Base-by-base conservation (phyloP, 257 asterid genomes). In the Solanum piurae region DNA sequence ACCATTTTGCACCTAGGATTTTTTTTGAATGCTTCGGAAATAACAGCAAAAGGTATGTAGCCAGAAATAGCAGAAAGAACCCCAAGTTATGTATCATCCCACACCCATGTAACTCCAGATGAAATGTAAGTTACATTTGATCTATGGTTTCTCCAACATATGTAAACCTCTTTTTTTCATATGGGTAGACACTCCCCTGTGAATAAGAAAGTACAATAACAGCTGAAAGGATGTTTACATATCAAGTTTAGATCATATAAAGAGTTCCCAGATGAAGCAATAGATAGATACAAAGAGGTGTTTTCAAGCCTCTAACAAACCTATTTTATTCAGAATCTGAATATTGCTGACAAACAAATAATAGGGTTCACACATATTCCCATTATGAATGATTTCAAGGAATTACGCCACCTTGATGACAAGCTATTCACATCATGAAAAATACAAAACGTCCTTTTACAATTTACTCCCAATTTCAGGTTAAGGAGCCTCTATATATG, bases 351-450 rank as follows among this genome's bases (percentile, higher is more conserved):
- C 42, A 82, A 46, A 82, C 85, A 80, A 49, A 80, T 49, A 33
- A 80, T 16, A 8, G 27, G 38, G 68, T 62, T 80, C 55, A 80
- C 69, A 82, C 49, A 49, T 82, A 82, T 82, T 18, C 69, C 85
- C 85, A 33, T 33, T 72, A 8, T 18, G 79, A 72, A 33, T 4
- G 25, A 72, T 72, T 72, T 82, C 86, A 82, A 49, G 69, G 85
- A 49, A 29, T 49, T 38, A 49, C 1, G 44, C 69, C 69, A 49
- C 69, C 20, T 49, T 29, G 21, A 20, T 82, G 86, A 31, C 44
- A 82, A 82, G 86, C 86, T 82, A 82, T 82, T 82, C 86, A 82
- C 86, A 49, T 49, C 58, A 82, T 18, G 69, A 82, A 82, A 49
- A 82, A 49, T 31, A 31, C 42, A 18, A 49, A 82, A 49, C 2